Evolutionary conservation across 73 alveolate genomes (phyloP), one percentile per base, ranked within the genome.

Genomic region (Tetrahymena malaccensis): DNA sequence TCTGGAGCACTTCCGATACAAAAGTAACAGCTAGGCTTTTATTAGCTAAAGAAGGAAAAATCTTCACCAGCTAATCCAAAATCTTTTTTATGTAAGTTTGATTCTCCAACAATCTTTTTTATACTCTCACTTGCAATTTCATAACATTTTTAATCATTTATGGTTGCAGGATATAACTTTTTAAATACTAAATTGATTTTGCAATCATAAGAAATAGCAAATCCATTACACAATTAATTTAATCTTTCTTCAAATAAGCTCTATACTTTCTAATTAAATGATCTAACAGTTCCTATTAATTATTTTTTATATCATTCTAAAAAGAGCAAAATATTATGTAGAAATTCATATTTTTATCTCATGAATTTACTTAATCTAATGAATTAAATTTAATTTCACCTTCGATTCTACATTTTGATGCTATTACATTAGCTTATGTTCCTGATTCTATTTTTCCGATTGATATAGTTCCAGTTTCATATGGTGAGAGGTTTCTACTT

Each of bases 41-140:
- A 19, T 25, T 31, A 37, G 27, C 93, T 85, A 15, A 94, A 89
- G 27, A 55, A 94, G 4, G 96, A 35, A 84, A 94, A 94, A 85
- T 94, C 96, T 89, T 94, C 96, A 35, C 96, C 96, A 21, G 93
- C 96, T 43, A 35, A 37, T 89, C 93, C 93, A 22, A 85, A 89
- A 89, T 43, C 43, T 13, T 37, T n/a, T 31, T 31, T 85, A 19
- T 16, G 10, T 12, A 19, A 11, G 43, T 35, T 55, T 0, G 43
- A 96, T 85, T 84, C 40, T 27, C 95, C 95, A 35, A 93, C 22
- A n/a, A 94, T 21, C 38, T 94, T 93, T 43, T 43, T 84, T 22
- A 84, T 31, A n/a, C 55, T 50, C 5, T 37, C 21, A 40, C 17
- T 34, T 7, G 96, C 70, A 38, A 55, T 43, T 35, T 84, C 85